These are phyloP conservation scores for Cladosporium cucumerinum DNA, from an alignment of 2,329 filamentous ascomycete genomes.

Conservation along the genomic window DNA sequence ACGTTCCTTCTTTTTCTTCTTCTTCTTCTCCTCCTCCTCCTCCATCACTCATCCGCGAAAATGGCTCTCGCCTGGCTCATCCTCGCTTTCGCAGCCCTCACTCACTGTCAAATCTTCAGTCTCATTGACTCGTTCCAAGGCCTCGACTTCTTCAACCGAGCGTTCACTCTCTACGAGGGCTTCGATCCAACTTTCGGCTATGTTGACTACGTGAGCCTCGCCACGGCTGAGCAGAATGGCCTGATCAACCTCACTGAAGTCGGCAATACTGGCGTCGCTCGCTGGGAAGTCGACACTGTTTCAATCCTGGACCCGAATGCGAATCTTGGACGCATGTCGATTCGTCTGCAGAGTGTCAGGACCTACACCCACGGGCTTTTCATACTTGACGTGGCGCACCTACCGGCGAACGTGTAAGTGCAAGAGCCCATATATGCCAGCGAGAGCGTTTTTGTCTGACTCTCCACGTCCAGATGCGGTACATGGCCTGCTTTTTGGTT, in stretches of 20 bases:
- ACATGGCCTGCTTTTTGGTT: conserved; percentile 37
- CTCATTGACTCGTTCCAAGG: conserved; percentile 45
- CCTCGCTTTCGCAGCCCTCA: not conserved
- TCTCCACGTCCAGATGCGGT: conserved; percentile 31
- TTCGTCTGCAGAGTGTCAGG: conserved; percentile 47
- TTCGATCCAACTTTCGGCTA: conserved; percentile 29
- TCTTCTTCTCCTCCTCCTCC: not conserved
- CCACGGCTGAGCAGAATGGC: conserved; percentile 30
- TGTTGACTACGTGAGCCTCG: conserved; percentile 40
- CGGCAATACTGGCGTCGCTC: conserved; percentile 18
- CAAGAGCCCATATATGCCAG: conserved; percentile 10
- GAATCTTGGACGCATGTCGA: conserved; percentile 38
- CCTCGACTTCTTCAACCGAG: conserved; percentile 32
- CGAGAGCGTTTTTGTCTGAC: not conserved
- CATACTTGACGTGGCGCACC: conserved; percentile 49
- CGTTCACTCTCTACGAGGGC: conserved; percentile 16
- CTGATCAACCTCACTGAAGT: conserved; percentile 25
- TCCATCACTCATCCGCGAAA: not conserved
- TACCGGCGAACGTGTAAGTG: conserved; percentile 49
- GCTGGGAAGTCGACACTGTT: conserved; percentile 26
- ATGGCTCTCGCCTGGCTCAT: conserved; percentile 2
- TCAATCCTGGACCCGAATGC: conserved; percentile 33
- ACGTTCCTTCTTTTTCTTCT: too few species aligned
- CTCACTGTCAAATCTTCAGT: conserved; percentile 10
- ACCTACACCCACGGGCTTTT: conserved; percentile 47